Percentiles rank a stretch among this genome's conserved stretches.
These are phyloP conservation scores for Gomphus bonarii DNA, from an alignment of 1,284 basidiomycete genomes.

Conservation along the genomic window DNA sequence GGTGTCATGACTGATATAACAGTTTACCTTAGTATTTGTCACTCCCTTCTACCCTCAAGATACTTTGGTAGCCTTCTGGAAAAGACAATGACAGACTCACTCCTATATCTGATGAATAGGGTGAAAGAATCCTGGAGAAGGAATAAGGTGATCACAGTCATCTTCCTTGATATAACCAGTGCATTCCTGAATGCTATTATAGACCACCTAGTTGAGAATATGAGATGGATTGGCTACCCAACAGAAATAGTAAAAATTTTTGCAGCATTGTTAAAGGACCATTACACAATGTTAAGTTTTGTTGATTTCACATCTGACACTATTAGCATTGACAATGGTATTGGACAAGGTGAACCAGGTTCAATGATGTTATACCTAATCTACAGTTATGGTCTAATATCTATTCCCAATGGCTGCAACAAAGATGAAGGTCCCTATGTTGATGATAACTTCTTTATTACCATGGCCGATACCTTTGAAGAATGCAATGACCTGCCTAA, in stretches of 20 bases:
- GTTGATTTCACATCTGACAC: conserved; percentile 21
- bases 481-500: conserved; percentile 14
- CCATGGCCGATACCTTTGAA: conserved; percentile 12
- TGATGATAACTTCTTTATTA: conserved; percentile 20
- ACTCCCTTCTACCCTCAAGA: conserved; percentile 17
- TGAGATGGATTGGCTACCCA: conserved; percentile 22
- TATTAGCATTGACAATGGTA: conserved; percentile 20
- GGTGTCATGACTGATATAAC: conserved; percentile 19
- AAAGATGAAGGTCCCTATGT: conserved; percentile 20
- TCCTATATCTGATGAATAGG: conserved; percentile 23
- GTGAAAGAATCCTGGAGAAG: conserved; percentile 26
- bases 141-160: conserved; percentile 20
- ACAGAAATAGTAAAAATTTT: conserved; percentile 19
- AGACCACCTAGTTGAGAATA: conserved; percentile 23
- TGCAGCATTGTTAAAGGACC: conserved; percentile 14
- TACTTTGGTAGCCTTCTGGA: conserved; percentile 29
- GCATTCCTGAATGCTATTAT: conserved; percentile 27
- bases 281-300: conserved; percentile 20
- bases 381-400: conserved; percentile 25
- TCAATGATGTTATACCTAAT: conserved; percentile 24
- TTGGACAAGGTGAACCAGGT: conserved; percentile 26
- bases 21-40: conserved; percentile 17
- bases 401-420: conserved; percentile 10
- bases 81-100: conserved; percentile 26
- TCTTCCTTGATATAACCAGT: conserved; percentile 31